These are phyloP conservation scores for Cetradonia linearis DNA, from an alignment of 495 filamentous ascomycete species.

Conservation along the genomic window DNA sequence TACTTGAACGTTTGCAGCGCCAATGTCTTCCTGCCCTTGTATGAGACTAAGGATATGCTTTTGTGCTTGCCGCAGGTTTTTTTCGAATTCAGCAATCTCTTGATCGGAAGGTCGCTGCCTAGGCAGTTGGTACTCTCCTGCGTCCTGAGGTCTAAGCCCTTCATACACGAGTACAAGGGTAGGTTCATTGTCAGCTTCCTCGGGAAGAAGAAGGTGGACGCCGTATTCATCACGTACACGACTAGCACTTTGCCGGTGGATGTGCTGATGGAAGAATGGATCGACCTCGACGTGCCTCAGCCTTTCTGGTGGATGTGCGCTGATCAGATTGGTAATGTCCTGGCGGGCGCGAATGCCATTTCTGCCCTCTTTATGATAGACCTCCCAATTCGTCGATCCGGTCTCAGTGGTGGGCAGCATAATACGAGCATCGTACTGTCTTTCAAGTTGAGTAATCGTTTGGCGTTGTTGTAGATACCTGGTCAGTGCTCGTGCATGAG, in stretches of 20 bases:
- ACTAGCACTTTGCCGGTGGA: constrained; percentile 52
- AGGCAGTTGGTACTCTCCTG: constrained; percentile 55
- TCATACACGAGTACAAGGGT: constrained; percentile 83
- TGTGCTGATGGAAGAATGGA: constrained; percentile 74
- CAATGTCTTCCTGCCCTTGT: constrained; percentile 59
- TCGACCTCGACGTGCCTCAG: constrained; percentile 62
- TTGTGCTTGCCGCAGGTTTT: constrained; percentile 60
- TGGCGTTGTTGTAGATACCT: constrained; percentile 70
- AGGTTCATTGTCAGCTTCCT: constrained; percentile 43
- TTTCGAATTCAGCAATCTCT: constrained; percentile 56
- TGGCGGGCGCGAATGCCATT: constrained; percentile 68
- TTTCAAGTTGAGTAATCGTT: constrained; percentile 69
- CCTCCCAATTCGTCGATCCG: constrained; percentile 63
- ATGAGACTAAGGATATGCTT: constrained; percentile 60
- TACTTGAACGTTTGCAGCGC: constrained; percentile 53
- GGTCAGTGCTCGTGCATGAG: constrained; percentile 72
- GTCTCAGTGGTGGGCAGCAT: constrained; percentile 57
- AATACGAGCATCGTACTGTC: constrained; percentile 67
- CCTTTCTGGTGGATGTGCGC: constrained; percentile 67
- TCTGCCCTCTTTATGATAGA: constrained; percentile 76
- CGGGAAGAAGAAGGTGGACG: constrained; percentile 69
- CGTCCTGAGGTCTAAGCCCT: constrained; percentile 44
- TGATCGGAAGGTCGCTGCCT: constrained; percentile 46
- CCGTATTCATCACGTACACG: constrained; percentile 62
- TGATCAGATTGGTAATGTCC: constrained; percentile 71